Base-by-base conservation (phyloP, 2,329 filamentous ascomycete genomes). In the Leptographium flavum region DNA sequence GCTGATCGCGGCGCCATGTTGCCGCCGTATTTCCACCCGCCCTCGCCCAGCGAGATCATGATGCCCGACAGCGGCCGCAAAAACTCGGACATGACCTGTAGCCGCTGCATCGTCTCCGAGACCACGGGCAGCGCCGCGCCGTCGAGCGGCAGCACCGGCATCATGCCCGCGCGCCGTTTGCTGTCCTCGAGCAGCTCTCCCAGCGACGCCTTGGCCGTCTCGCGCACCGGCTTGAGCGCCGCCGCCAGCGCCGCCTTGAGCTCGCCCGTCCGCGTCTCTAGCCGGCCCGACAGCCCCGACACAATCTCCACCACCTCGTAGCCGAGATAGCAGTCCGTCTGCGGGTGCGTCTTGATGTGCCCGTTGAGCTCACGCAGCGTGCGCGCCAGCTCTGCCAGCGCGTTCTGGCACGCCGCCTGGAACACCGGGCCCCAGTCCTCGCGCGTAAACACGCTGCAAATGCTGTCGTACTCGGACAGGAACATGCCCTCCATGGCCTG, bases 271-370 rank as follows among this genome's bases (percentile, higher is more conserved):
- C 82, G 79, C 5, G 76, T 74, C 51, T 94, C 90, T 4, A 98
- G 67, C 33, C 82, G 80, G 46, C 80, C 81, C 3, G 87, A 87
- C 40, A 94, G 71, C 13, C 74, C 74, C 1, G 86, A 84, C 39
- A 96, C 78, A 49, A 95, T 85, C 56, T 94, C 90, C 28, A 93
- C 85, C 28, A 96, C 85, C 59, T 98, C 92, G 60, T 94, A 98
- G 8, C 87, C 87, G 41, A 98, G 73, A 60, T 86, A 96, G 62
- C 90, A 96, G 60, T 98, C 92, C 0, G 87, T 94, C 53, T 79
- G 76, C 33, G 95, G 67, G 57, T 95, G 88, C 35, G 74, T 68
- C 58, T 88, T 87, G 62, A 96, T 87, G 57, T 95, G 88, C 42
- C 76, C 73, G 60, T 96, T 95, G 28, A 98, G 71, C 56, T 96